Conservation (phyloP, 192 early-diverging fungal genomes). For the Coemansia sp. region DNA sequence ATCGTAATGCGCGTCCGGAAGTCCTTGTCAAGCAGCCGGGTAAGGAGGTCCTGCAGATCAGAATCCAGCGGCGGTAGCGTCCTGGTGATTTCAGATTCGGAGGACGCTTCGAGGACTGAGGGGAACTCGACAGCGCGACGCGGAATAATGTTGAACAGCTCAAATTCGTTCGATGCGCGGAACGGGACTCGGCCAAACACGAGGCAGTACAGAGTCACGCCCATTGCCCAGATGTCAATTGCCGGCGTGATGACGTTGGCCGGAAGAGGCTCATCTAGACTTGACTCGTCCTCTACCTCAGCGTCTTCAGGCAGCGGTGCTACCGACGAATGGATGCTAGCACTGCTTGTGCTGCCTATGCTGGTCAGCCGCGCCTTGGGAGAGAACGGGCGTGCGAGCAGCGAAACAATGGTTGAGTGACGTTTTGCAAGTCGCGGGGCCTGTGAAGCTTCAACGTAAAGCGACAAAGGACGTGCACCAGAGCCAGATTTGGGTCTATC, state of each 20-base stretch:
- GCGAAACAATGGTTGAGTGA: conserved; percentile 43
- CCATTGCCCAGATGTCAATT: conserved; percentile 98
- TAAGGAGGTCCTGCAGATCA: conserved; percentile 70
- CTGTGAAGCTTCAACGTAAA: conserved; percentile 18
- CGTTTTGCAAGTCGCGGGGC: conserved; percentile 24
- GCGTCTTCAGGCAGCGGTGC: conserved; percentile 20
- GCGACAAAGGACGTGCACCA: conserved; percentile 26
- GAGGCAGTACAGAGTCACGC: conserved; percentile 94
- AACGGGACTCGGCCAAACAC: conserved; percentile 92
- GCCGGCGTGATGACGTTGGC: conserved; percentile 69
- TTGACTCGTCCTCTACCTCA: conserved; percentile 13
- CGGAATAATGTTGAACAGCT: conserved; percentile 90
- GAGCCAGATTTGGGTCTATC: neutral
- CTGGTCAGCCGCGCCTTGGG: conserved; percentile 24
- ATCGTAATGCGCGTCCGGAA: conserved; percentile 64
- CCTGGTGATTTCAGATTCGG: conserved; percentile 5
- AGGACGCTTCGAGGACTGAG: conserved; percentile 20
- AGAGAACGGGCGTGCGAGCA: conserved; percentile 46
- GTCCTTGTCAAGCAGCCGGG: conserved; percentile 81
- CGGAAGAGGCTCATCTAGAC: conserved; percentile 27
- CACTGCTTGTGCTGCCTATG: conserved; percentile 13
- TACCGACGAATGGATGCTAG: conserved; percentile 9
- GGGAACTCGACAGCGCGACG: conserved; percentile 62
- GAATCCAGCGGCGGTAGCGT: conserved; percentile 51
- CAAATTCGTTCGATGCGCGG: conserved; percentile 91